Evolutionary conservation across 2,329 filamentous ascomycete species (phyloP).

Genomic region (Pyrenophora teres): DNA sequence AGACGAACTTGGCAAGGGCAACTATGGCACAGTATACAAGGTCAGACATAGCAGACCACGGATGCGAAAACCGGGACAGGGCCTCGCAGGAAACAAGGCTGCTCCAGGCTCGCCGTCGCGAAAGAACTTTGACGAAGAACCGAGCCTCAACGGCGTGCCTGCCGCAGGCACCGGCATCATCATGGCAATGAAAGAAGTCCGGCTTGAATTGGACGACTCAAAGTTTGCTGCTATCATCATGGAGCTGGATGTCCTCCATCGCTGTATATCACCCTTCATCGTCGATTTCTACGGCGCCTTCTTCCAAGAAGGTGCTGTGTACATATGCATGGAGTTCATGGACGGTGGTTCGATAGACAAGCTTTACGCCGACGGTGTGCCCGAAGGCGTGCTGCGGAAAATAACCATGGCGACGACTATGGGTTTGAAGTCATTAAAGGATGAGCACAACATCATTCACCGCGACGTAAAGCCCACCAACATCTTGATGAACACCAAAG

Average conservation of each 20-base stretch:
- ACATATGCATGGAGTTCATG: conserved; percentile 99
- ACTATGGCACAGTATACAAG: conserved; percentile 98
- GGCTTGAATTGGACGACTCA: conserved; percentile 90
- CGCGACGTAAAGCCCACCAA: conserved; percentile 99
- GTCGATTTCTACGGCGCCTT: conserved; percentile 99
- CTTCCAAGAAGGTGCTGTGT: conserved; percentile 97
- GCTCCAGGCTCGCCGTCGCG: conserved; percentile 43
- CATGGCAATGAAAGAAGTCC: conserved; percentile 99
- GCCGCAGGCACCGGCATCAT: conserved; percentile 71
- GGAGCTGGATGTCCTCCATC: conserved; percentile 93
- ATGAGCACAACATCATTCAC: conserved; percentile 99
- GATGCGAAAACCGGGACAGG: conserved; percentile 64
- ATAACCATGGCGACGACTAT: conserved; percentile 88
- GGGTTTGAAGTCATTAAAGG: conserved; percentile 90
- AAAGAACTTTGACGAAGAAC: conserved; percentile 40
- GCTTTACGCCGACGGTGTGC: conserved; percentile 86
- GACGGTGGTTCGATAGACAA: conserved; percentile 98
- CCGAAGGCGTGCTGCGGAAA: conserved; percentile 84
- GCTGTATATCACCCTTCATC: conserved; percentile 93
- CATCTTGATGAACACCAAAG: conserved; percentile 85
- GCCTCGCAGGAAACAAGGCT: conserved; percentile 63
- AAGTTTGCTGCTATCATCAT: conserved; percentile 98
- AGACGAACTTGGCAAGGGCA: conserved; percentile 94
- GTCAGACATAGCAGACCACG: conserved; percentile 80
- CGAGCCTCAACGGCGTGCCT: conserved; percentile 43